Evolutionary conservation across 495 filamentous ascomycete genomes (phyloP).

Genomic region (Penicillium malachiteum): DNA sequence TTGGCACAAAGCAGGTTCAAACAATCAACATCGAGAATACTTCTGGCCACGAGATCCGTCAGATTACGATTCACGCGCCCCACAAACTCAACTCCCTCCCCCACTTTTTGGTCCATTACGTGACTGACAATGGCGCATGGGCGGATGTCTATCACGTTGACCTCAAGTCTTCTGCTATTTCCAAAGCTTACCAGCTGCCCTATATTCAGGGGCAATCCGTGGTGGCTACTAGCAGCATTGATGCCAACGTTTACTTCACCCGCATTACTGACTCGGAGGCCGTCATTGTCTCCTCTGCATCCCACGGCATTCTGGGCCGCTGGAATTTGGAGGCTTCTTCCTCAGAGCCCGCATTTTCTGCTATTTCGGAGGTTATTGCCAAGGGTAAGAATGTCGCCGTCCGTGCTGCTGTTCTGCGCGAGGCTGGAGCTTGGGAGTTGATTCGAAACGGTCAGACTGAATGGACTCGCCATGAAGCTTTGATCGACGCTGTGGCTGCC

Average conservation of each 20-base stretch:
- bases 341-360: conserved; percentile 54
- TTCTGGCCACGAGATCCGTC: conserved; percentile 58
- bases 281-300: conserved; percentile 70
- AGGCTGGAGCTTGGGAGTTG: conserved; percentile 77
- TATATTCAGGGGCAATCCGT: conserved; percentile 64
- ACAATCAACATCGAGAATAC: conserved; percentile 50
- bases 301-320: conserved; percentile 69
- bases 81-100: conserved; percentile 64
- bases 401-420: conserved; percentile 67
- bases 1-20: conserved; percentile 67
- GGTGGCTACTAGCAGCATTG: conserved; percentile 74
- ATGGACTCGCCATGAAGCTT: conserved; percentile 80
- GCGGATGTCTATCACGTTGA: conserved; percentile 86
- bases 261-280: conserved; percentile 70
- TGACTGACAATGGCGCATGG: conserved; percentile 67
- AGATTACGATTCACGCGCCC: conserved; percentile 72
- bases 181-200: conserved; percentile 74
- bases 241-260: conserved; percentile 85
- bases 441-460: conserved; percentile 75
- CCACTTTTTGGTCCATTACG: conserved; percentile 83
- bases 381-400: conserved; percentile 66
- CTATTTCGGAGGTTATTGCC: conserved; percentile 80
- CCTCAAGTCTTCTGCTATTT: conserved; percentile 59
- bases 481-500: conserved; percentile 73
- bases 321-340: conserved; percentile 57